Evolutionary conservation across 2,329 filamentous ascomycete genomes (phyloP), one percentile per base, ranked within the genome.

Genomic region (Fusarium bactridioides): DNA sequence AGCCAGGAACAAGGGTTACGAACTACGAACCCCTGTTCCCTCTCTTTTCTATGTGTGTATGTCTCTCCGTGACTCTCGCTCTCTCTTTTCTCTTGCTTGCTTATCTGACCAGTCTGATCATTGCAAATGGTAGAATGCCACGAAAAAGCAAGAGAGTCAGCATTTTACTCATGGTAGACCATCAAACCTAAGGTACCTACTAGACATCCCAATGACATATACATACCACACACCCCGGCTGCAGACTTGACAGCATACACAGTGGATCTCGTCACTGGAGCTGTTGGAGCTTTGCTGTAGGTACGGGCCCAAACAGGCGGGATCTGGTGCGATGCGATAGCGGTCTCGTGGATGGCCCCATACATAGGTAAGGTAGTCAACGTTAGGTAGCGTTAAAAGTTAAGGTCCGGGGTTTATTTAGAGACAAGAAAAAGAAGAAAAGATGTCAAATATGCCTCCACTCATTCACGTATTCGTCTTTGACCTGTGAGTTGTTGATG

Each of bases 271-370:
- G 41, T 37, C 37, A 25, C 35, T 61, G 53, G 44, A 54, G 45
- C 64, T 70, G 61, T 48, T 63, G 57, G 69, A 63, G 62, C 62
- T 33, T 51, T 60, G 45, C 68, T 76, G 67, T 74, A 74, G 73
- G 72, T 76, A 77, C 74, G 61, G 74, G 63, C 75, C 75, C 75
- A 77, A 72, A 70, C 74, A 59, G 71, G 65, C 74, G 75, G 75
- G 73, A 77, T 74, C 74, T 76, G 69, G 69, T 76, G 73, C 75
- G 67, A 69, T 67, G 60, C 73, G 67, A 69, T 65, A 60, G 67
- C 70, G 56, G 73, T 73, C 69, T 71, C 64, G 61, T 58, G 67
- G 58, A 41, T 63, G 50, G 63, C 44, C 43, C 61, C 64, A 54
- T 50, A 23, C 64, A 54, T 50, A 23, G 47, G 29, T 41, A 47